A percentile compares a stretch with the other conserved stretches of the same genome.
Conservation (phyloP, 495 filamentous ascomycete species). For the Hypoxylon trugodes region DNA sequence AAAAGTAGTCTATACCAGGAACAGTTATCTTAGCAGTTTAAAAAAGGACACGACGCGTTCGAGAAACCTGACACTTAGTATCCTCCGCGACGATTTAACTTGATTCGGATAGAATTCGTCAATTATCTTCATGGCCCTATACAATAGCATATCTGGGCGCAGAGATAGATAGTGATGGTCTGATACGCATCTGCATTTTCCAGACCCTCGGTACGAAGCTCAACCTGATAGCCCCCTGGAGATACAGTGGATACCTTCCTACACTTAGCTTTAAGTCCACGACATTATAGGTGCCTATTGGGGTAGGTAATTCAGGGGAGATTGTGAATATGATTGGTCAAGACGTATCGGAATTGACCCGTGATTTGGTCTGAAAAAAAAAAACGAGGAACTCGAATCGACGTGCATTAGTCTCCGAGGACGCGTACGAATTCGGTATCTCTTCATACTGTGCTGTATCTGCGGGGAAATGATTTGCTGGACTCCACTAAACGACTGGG, state of each 20-base stretch:
- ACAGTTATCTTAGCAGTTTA: not conserved
- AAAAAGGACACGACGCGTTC: not conserved
- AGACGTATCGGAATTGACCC: slow-evolving; percentile 11
- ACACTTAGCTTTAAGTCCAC: slow-evolving; percentile 7
- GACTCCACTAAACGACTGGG: not conserved
- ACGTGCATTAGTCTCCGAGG: slow-evolving; percentile 21
- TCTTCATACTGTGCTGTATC: slow-evolving; percentile 17
- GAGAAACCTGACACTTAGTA: not conserved
- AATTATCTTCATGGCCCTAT: no score
- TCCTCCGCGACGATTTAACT: not conserved
- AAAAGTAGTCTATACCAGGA: not conserved
- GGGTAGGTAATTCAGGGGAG: slow-evolving; percentile 8
- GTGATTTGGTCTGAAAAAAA: slow-evolving; percentile 17
- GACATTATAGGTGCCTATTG: slow-evolving; percentile 7
- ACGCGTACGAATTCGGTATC: slow-evolving; percentile 6
- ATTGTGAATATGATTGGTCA: slow-evolving; percentile 17
- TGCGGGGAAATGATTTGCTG: not conserved
- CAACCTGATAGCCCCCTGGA: not conserved
- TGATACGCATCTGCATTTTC: no score
- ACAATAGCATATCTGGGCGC: no score
- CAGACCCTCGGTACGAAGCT: no score
- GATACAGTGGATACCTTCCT: not conserved
- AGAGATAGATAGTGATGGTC: no score
- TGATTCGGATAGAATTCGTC: no score
- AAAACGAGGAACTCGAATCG: slow-evolving; percentile 36